These are phyloP conservation scores for Leccinum solheimii DNA, from an alignment of 1,284 basidiomycete species.

Conservation along the genomic window DNA sequence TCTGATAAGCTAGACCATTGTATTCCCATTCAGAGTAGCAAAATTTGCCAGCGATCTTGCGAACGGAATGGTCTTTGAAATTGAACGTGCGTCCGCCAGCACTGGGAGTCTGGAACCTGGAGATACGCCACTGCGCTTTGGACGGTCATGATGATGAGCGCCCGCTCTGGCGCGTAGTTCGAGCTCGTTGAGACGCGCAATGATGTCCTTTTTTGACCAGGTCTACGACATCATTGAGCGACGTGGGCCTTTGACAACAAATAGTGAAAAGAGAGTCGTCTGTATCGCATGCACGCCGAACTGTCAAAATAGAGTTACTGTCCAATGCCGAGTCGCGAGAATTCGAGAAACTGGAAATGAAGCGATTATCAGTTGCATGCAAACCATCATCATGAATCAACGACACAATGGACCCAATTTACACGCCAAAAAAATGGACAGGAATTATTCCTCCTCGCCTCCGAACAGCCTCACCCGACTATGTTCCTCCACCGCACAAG, in stretches of 20 bases:
- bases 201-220: slow-evolving; percentile 69
- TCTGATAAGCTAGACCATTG: slow-evolving; percentile 83
- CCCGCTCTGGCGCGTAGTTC: slow-evolving; percentile 36
- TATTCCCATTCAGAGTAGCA: slow-evolving; percentile 93
- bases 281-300: slow-evolving; percentile 45
- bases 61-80: slow-evolving; percentile 68
- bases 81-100: slow-evolving; percentile 46
- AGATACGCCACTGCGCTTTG: slow-evolving; percentile 4
- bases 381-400: too few relatives aligned
- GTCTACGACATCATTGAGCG: slow-evolving; percentile 43
- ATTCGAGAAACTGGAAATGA: background rate
- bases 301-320: background rate
- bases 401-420: background rate
- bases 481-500: background rate
- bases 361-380: too few relatives aligned
- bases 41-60: slow-evolving; percentile 92
- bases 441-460: too few relatives aligned
- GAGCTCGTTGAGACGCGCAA: slow-evolving; percentile 57
- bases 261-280: slow-evolving; percentile 27
- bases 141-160: slow-evolving; percentile 7
- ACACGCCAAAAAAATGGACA: background rate
- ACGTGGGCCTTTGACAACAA: slow-evolving; percentile 30
- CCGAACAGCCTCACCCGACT: too few relatives aligned
- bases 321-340: background rate
- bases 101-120: background rate